phyloP scores from a whole-genome alignment of 2,329 filamentous ascomycete genomes.

The Trichothecium roseum region DNA sequence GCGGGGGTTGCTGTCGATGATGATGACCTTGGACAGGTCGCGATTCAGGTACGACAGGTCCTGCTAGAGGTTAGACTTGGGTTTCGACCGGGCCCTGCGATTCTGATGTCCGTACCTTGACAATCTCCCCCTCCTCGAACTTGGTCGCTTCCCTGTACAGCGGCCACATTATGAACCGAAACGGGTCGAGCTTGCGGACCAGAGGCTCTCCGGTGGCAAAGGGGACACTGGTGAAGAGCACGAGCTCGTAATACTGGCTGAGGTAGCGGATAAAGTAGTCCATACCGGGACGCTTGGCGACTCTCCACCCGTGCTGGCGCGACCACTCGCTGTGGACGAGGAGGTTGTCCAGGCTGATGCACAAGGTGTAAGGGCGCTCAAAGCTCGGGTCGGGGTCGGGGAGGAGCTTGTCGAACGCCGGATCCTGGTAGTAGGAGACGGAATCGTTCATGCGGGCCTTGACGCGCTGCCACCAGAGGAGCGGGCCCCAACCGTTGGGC shows the following conservation, averaged over 20 bases:
- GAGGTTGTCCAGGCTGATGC: slow-evolving; percentile 86
- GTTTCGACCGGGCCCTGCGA: not conserved
- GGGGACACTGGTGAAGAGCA: slow-evolving; percentile 86
- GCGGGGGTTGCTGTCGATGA: slow-evolving; percentile 75
- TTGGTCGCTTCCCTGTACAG: slow-evolving; percentile 94
- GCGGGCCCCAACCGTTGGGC: slow-evolving; percentile 68
- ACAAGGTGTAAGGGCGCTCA: slow-evolving; percentile 82
- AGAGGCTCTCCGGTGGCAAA: slow-evolving; percentile 78
- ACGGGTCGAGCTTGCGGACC: slow-evolving; percentile 88
- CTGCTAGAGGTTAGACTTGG: slow-evolving; percentile 30
- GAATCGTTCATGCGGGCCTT: slow-evolving; percentile 65
- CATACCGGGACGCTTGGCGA: slow-evolving; percentile 87
- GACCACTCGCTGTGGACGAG: slow-evolving; percentile 90
- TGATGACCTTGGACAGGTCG: slow-evolving; percentile 87
- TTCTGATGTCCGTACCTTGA: slow-evolving; percentile 57
- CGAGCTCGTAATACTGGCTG: slow-evolving; percentile 95
- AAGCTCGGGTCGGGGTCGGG: slow-evolving; percentile 71
- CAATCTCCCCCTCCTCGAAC: slow-evolving; percentile 89
- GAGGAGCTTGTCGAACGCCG: slow-evolving; percentile 85
- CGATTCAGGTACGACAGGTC: slow-evolving; percentile 97
- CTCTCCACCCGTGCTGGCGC: slow-evolving; percentile 86
- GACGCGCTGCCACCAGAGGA: slow-evolving; percentile 71
- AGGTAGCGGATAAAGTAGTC: slow-evolving; percentile 98
- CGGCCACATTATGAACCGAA: slow-evolving; percentile 89
- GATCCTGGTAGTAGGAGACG: slow-evolving; percentile 89